These are phyloP conservation scores for Aspergillus awamori DNA, from an alignment of 2,329 filamentous ascomycete species.

Conservation along the genomic window DNA sequence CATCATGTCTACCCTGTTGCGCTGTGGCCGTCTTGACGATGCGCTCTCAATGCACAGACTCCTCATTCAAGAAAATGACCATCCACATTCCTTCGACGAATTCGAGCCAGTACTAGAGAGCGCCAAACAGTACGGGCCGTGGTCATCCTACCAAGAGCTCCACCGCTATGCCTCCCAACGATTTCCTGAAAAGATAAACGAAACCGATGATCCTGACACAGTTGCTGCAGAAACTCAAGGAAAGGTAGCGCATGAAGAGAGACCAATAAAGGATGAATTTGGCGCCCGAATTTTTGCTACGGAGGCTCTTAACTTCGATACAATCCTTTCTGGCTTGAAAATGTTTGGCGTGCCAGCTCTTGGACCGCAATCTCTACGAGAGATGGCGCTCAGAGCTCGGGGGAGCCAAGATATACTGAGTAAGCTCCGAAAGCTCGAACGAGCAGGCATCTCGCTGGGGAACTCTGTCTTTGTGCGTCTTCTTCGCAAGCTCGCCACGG, in stretches of 20 bases:
- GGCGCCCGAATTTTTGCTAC: slow-evolving; percentile 83
- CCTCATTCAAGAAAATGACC: slow-evolving; percentile 45
- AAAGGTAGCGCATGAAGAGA: slow-evolving; percentile 33
- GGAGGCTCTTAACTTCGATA: slow-evolving; percentile 70
- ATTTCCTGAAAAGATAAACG: slow-evolving; percentile 14
- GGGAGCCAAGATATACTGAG: slow-evolving; percentile 59
- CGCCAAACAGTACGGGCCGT: slow-evolving; percentile 36
- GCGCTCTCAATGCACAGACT: slow-evolving; percentile 53
- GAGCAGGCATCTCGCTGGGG: slow-evolving; percentile 64
- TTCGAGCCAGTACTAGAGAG: slow-evolving; percentile 47
- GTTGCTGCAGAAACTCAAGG: slow-evolving; percentile 1
- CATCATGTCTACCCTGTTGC: slow-evolving; percentile 47
- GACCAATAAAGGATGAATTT: slow-evolving; percentile 66
- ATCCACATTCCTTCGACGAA: slow-evolving; percentile 42
- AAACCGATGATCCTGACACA: slow-evolving; percentile 17
- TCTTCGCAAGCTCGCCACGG: slow-evolving; percentile 64
- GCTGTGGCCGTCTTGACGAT: slow-evolving; percentile 38
- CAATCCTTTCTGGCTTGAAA: slow-evolving; percentile 69
- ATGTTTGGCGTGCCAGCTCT: slow-evolving; percentile 72
- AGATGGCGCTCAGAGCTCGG: slow-evolving; percentile 69
- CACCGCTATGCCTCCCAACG: slow-evolving; percentile 23
- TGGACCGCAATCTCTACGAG: slow-evolving; percentile 75
- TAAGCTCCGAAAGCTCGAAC: slow-evolving; percentile 63
- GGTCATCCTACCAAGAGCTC: slow-evolving; percentile 29
- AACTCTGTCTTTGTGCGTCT: slow-evolving; percentile 67